These are phyloP conservation scores for Coemansia sp. DNA, from an alignment of 192 early-diverging fungal species.

Conservation along the genomic window DNA sequence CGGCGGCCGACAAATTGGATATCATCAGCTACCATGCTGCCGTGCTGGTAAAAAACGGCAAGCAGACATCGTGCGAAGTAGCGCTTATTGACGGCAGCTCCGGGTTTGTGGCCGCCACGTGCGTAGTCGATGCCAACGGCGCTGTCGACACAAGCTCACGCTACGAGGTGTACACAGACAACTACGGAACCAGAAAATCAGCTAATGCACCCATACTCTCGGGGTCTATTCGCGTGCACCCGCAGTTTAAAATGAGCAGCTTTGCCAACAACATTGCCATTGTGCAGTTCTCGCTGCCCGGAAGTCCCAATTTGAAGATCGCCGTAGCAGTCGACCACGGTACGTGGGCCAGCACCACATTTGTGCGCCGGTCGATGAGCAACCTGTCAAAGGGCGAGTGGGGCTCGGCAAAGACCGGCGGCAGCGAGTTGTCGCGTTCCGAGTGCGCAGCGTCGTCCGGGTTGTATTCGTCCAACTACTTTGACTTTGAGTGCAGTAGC, in stretches of 20 bases:
- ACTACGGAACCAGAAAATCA: not conserved
- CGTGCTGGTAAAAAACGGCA: constrained; percentile 32
- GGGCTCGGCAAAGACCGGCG: constrained; percentile 1
- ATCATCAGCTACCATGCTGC: not conserved
- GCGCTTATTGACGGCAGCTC: constrained; percentile 39
- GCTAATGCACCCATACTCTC: not conserved
- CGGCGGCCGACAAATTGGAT: not conserved
- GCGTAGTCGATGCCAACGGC: constrained; percentile 22
- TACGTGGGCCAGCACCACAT: constrained; percentile 10
- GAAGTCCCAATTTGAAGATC: constrained; percentile 15
- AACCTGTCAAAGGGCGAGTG: constrained; percentile 2
- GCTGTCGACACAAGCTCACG: constrained; percentile 4
- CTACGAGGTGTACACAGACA: constrained; percentile 24
- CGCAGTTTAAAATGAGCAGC: constrained; percentile 14
- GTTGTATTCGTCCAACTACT: constrained; percentile 14
- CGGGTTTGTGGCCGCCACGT: constrained; percentile 39
- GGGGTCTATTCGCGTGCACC: constrained; percentile 22
- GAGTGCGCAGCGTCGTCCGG: constrained; percentile 14
- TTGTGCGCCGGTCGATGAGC: constrained; percentile 16
- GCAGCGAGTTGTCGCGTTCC: not conserved
- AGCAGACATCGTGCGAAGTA: constrained; percentile 39
- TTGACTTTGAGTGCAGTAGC: constrained; percentile 27
- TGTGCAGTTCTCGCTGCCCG: constrained; percentile 13
- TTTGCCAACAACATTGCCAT: constrained; percentile 47
- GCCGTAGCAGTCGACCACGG: constrained; percentile 18